A percentile compares a stretch with the other conserved stretches of the same genome.
Evolutionary conservation across 805 yeast species (phyloP).

Genomic region (Lachancea nothofagi): DNA sequence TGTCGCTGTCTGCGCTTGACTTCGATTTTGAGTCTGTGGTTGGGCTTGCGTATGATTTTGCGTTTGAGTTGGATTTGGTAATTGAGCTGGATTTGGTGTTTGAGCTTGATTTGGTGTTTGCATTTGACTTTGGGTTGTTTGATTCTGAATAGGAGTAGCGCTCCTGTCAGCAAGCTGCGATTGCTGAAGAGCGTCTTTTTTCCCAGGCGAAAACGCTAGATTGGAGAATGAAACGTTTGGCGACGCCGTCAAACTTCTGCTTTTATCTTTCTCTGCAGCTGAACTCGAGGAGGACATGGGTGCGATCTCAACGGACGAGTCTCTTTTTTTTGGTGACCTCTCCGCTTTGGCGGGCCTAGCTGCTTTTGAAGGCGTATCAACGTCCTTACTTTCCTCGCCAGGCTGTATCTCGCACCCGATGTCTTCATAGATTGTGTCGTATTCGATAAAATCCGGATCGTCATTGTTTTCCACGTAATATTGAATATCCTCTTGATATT

Average conservation of each 20-base stretch:
- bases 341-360: conserved; percentile 10
- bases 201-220: neutral
- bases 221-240: conserved; percentile 13
- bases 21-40: neutral
- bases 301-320: conserved; percentile 25
- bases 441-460: conserved; percentile 89
- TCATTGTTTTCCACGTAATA: conserved; percentile 92
- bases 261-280: neutral
- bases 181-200: conserved; percentile 11
- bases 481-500: conserved; percentile 79
- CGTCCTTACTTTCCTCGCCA: conserved; percentile 42
- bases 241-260: conserved; percentile 8
- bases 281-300: neutral
- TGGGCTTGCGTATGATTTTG: no score
- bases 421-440: conserved; percentile 86
- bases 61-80: no score
- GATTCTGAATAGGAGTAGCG: conserved; percentile 5
- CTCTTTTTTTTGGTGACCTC: conserved; percentile 37
- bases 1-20: conserved; percentile 5
- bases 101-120: no score
- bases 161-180: conserved; percentile 15
- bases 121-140: conserved; percentile 12
- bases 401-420: conserved; percentile 49
- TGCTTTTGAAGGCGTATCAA: conserved; percentile 7
- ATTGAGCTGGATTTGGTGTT: no score